Evolutionary conservation across 345 rosid genomes (phyloP).

Genomic region (Camelina laxa): DNA sequence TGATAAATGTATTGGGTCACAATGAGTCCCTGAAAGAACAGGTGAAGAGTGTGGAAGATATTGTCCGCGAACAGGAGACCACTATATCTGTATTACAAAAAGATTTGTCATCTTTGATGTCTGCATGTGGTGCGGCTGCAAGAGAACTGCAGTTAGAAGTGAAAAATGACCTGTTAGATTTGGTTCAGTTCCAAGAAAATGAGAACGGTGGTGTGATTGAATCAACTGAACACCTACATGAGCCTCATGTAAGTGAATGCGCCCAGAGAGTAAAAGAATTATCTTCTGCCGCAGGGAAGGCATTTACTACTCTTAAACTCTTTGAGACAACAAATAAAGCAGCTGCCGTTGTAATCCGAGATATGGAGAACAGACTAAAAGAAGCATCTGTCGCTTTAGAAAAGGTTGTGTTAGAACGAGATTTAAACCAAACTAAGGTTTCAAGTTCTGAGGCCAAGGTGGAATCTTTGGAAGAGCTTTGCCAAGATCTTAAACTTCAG

Average conservation of each 20-base stretch:
- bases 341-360: slow-evolving; percentile 57
- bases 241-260: slow-evolving; percentile 45
- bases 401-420: slow-evolving; percentile 60
- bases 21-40: slow-evolving; percentile 62
- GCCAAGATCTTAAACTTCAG: slow-evolving; percentile 54
- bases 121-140: slow-evolving; percentile 66
- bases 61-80: slow-evolving; percentile 58
- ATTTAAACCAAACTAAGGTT: slow-evolving; percentile 51
- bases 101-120: slow-evolving; percentile 53
- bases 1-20: slow-evolving; percentile 42
- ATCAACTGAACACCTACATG: slow-evolving; percentile 42
- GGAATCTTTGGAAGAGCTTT: slow-evolving; percentile 55
- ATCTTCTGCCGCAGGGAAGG: slow-evolving; percentile 52
- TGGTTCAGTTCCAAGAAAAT: slow-evolving; percentile 50
- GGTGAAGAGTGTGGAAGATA: slow-evolving; percentile 51
- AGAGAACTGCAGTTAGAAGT: slow-evolving; percentile 60
- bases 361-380: slow-evolving; percentile 62
- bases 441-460: slow-evolving; percentile 60
- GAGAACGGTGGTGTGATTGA: slow-evolving; percentile 47
- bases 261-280: slow-evolving; percentile 52
- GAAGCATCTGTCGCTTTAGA: slow-evolving; percentile 48
- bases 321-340: slow-evolving; percentile 60
- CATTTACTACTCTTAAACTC: slow-evolving; percentile 46
- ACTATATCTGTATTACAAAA: slow-evolving; percentile 52
- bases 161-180: slow-evolving; percentile 52